Evolutionary conservation across 352 stramenopile genomes (phyloP), one percentile per base, ranked within the genome.

Genomic region (Pythium rishiriense): DNA sequence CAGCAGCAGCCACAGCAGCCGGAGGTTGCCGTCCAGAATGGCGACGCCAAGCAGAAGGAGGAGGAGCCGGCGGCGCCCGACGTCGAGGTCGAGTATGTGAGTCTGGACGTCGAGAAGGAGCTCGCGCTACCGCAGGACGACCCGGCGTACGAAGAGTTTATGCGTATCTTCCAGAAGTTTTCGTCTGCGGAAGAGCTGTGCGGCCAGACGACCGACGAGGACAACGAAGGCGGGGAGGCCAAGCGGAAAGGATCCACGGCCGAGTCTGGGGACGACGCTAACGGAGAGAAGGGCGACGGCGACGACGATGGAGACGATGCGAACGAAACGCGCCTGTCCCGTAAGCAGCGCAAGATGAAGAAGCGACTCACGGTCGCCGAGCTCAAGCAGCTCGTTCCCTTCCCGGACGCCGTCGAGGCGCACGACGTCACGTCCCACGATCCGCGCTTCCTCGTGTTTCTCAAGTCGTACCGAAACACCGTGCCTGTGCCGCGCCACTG

Each of bases 341-440:
- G 93, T 61, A 97, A 98, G 58, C 92, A 98, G 70, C 80, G 92
- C 55, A 98, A 98, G 70, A 90, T 97, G 72, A 81, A 97, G 61
- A 91, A 91, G 46, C 87, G 97, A 3, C 81, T 99, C 5, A 96
- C 90, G 26, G 92, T 99, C 7, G 96, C 97, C 0, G 88, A 98
- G 74, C 81, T 99, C 12, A 99, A 99, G 79, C 90, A 97, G 69
- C 73, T 97, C n/a, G 92, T 98, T 9, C 60, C 73, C 33, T 88
- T 89, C 66, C 91, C 96, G 0, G 95, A 98, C 68, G 86, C 99
- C 14, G 97, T 99, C 5, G 97, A 99, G 73, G 83, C 83, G 3
- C 96, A 99, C 74, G 97, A 99, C 75, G 87, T 99, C 37, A 99
- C 96, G 29, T 94, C 97, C 6, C 76, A 87, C 3, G 97, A 99